Conservation (phyloP, 345 rosid genomes). For the Aquilaria sinensis region DNA sequence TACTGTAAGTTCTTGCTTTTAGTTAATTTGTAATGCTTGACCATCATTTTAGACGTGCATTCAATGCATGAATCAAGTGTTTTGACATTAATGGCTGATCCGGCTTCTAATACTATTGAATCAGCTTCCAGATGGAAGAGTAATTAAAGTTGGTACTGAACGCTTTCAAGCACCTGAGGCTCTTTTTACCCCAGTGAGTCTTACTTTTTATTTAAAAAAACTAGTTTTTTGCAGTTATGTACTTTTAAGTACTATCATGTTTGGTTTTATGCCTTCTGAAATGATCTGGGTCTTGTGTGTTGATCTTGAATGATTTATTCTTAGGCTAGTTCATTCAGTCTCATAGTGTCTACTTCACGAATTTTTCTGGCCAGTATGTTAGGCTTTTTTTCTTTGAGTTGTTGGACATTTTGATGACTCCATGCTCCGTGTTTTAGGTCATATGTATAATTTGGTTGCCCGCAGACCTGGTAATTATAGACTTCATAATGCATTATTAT, state of each 20-base stretch:
- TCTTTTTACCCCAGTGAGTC: conserved; percentile 88
- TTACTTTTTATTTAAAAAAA: not conserved
- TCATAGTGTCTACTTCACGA: not conserved
- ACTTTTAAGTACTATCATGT: not conserved
- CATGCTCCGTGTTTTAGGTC: not conserved
- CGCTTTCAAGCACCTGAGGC: conserved; percentile 99
- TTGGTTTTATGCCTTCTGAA: conserved; percentile 1
- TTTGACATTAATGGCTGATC: not conserved
- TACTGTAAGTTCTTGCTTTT: conserved; percentile 52
- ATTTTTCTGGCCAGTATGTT: not conserved
- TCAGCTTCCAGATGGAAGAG: conserved; percentile 97
- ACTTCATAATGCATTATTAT: too few species aligned
- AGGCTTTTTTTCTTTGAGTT: not conserved
- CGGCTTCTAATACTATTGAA: conserved; percentile 8
- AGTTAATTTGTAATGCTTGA: not conserved
- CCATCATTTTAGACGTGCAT: conserved; percentile 4
- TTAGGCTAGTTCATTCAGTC: not conserved
- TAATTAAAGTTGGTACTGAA: conserved; percentile 98
- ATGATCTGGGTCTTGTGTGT: conserved; percentile 6
- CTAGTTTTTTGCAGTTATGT: not conserved
- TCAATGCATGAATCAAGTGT: not conserved
- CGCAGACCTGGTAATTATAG: too few species aligned
- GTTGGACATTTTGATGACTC: too few species aligned
- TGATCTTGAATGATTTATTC: not conserved
- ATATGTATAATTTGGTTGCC: too few species aligned